Percentiles rank a stretch among this genome's conserved stretches.
These are phyloP conservation scores for Abrus precatorius DNA, from an alignment of 306 rosid species.

Conservation along the genomic window DNA sequence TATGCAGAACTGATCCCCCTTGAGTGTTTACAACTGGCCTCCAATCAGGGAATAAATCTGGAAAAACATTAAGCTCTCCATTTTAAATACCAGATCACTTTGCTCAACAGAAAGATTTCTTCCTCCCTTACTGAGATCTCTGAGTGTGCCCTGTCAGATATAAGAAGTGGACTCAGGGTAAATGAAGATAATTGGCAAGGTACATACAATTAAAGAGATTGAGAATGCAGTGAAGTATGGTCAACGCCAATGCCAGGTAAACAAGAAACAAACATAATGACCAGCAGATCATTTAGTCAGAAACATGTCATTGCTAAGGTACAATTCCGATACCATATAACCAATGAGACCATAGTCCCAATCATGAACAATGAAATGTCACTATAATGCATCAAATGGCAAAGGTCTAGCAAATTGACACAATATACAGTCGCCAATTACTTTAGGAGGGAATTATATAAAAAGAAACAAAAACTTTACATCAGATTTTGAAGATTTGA, in stretches of 20 bases:
- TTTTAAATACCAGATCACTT: conserved; percentile 71
- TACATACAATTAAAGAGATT: conserved; percentile 16
- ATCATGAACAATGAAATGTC: conserved; percentile 8
- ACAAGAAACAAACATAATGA: conserved; percentile 15
- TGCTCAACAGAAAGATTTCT: conserved; percentile 73
- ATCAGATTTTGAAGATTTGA: not conserved
- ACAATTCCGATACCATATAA: not conserved
- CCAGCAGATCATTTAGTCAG: conserved; percentile 33
- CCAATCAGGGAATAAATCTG: conserved; percentile 1
- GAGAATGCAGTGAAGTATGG: conserved; percentile 30
- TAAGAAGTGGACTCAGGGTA: conserved; percentile 51
- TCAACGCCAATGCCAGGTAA: conserved; percentile 33
- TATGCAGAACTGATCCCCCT: conserved; percentile 10
- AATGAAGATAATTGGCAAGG: conserved; percentile 35
- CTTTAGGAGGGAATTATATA: conserved; percentile 13
- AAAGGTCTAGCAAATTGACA: conserved; percentile 7
- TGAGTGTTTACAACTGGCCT: conserved; percentile 27
- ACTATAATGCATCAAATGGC: conserved; percentile 7
- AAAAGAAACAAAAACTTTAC: not conserved
- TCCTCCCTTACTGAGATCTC: conserved; percentile 97
- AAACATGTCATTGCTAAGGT: conserved; percentile 27
- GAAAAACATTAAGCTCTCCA: conserved; percentile 17
- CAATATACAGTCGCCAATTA: conserved; percentile 19
- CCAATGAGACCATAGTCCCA: conserved; percentile 15
- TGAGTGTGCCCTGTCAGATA: conserved; percentile 85